These are phyloP conservation scores for Hibiscus tridactylites DNA, from an alignment of 345 rosid species.

Conservation along the genomic window DNA sequence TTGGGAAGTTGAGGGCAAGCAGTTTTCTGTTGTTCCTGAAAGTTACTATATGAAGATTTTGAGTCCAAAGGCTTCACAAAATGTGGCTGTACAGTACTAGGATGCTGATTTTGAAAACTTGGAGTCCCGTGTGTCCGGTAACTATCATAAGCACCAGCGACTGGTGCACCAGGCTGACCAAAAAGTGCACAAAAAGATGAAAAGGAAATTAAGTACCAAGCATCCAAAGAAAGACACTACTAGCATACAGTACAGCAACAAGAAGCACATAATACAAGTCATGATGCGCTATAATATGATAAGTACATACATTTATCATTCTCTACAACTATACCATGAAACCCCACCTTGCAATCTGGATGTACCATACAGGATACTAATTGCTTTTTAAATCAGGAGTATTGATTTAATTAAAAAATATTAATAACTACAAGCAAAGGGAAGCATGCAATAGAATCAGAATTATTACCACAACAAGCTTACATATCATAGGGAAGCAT, in stretches of 20 bases:
- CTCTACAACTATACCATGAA: background rate
- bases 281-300: background rate
- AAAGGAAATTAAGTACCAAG: background rate
- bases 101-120: slow-evolving; percentile 54
- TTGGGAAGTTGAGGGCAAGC: slow-evolving; percentile 50
- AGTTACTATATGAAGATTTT: slow-evolving; percentile 49
- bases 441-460: background rate
- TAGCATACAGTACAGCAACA: background rate
- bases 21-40: slow-evolving; percentile 63
- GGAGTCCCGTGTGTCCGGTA: slow-evolving; percentile 63
- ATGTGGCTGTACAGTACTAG: slow-evolving; percentile 46
- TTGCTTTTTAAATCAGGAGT: background rate
- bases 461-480: background rate
- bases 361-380: background rate
- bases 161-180: slow-evolving; percentile 57
- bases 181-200: slow-evolving; percentile 13
- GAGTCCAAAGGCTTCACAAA: slow-evolving; percentile 56
- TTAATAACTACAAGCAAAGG: background rate
- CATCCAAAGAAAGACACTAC: background rate
- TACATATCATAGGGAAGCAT: too few species aligned
- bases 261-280: background rate
- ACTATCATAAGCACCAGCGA: slow-evolving; percentile 52
- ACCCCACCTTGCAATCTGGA: background rate
- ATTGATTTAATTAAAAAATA: background rate
- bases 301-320: background rate